These are phyloP conservation scores for Aspergillus uvarum DNA, from an alignment of 2,329 filamentous ascomycete species.

Conservation along the genomic window DNA sequence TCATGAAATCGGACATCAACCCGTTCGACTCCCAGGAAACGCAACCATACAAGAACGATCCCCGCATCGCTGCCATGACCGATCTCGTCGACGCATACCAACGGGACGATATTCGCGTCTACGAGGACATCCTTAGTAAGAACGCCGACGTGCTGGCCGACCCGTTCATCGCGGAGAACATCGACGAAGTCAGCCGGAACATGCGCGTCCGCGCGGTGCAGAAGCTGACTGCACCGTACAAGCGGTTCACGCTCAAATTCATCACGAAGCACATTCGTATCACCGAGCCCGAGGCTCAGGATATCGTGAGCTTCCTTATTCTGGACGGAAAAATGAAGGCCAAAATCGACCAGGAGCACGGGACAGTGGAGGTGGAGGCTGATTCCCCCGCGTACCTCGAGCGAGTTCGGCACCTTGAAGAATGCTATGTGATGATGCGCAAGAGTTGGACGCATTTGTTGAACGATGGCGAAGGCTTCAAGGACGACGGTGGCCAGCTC, in stretches of 20 bases:
- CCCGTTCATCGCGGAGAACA: slow-evolving; percentile 97
- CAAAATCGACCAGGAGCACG: slow-evolving; percentile 83
- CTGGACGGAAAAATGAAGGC: slow-evolving; percentile 83
- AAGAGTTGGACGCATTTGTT: slow-evolving; percentile 71
- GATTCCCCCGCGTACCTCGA: slow-evolving; percentile 64
- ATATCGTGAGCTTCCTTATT: slow-evolving; percentile 93
- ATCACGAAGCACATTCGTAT: slow-evolving; percentile 88
- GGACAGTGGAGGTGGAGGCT: slow-evolving; percentile 77
- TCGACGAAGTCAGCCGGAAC: slow-evolving; percentile 96
- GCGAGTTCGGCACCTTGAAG: slow-evolving; percentile 65
- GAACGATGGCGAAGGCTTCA: slow-evolving; percentile 70
- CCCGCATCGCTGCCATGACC: slow-evolving; percentile 94
- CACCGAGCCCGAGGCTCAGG: slow-evolving; percentile 79
- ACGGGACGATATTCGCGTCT: slow-evolving; percentile 86
- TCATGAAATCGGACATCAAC: slow-evolving; percentile 98
- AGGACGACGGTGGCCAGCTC: slow-evolving; percentile 39
- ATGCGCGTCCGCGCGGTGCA: slow-evolving; percentile 96
- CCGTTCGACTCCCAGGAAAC: slow-evolving; percentile 98
- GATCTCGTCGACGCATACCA: slow-evolving; percentile 96
- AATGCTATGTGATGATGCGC: slow-evolving; percentile 17
- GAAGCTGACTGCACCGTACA: slow-evolving; percentile 92
- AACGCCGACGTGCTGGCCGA: slow-evolving; percentile 89
- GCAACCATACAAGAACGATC: slow-evolving; percentile 95
- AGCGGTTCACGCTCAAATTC: slow-evolving; percentile 82
- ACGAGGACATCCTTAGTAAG: slow-evolving; percentile 81